Conservation (phyloP, 83 land plant species). For the Diphasiastrum complanatum region DNA sequence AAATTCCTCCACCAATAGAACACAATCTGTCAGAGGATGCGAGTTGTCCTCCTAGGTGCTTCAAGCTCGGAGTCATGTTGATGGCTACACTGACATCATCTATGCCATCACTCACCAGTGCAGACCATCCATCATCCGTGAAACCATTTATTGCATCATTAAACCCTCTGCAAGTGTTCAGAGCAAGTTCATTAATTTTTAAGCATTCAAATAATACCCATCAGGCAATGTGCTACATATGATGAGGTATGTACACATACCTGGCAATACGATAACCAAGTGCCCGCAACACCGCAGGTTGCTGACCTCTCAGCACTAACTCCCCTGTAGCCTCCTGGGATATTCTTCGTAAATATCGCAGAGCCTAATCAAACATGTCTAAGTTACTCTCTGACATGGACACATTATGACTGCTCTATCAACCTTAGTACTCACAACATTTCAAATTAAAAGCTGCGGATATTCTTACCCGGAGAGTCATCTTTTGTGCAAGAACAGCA, state of each 20-base stretch:
- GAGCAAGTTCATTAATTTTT: conserved; percentile 4
- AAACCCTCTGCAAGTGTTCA: conserved; percentile 73
- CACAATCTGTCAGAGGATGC: conserved; percentile 43
- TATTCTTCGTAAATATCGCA: conserved; percentile 56
- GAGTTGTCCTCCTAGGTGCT: conserved; percentile 34
- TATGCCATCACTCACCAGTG: conserved; percentile 60
- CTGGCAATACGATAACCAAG: conserved; percentile 66
- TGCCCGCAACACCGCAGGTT: conserved; percentile 54
- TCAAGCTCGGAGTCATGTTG: conserved; percentile 51
- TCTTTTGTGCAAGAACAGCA: conserved; percentile 78
- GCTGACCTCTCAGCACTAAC: conserved; percentile 41
- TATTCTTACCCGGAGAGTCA: conserved; percentile 68
- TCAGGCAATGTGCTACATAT: background rate
- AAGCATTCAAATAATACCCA: background rate
- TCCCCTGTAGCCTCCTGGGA: conserved; percentile 53
- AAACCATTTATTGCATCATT: conserved; percentile 97
- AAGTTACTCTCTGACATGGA: background rate
- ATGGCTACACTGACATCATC: conserved; percentile 69
- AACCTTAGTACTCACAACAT: background rate
- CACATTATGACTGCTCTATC: background rate
- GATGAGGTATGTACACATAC: conserved; percentile 17
- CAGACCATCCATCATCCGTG: conserved; percentile 82
- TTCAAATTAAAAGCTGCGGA: background rate
- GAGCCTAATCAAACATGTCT: conserved; percentile 38
- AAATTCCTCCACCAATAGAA: conserved; percentile 38